These are phyloP conservation scores for Solanum pinnatisectum DNA, from an alignment of 257 asterid species.

Conservation along the genomic window DNA sequence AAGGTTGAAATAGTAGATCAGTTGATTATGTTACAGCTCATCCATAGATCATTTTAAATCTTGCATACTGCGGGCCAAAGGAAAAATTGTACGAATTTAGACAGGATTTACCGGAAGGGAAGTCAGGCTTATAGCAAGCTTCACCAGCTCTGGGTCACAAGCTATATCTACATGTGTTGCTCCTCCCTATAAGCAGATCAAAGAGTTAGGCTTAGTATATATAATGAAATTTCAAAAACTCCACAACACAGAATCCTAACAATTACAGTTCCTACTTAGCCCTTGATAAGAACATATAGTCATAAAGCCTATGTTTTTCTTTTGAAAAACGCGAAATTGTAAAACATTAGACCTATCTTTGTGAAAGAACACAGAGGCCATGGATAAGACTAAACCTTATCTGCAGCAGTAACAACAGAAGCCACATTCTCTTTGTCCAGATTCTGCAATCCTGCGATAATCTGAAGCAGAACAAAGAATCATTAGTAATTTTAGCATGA, in stretches of 20 bases:
- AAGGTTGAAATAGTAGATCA: not conserved
- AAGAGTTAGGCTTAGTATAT: not conserved
- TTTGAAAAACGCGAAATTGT: not conserved
- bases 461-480: conserved; percentile 28
- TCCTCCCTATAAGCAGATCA: conserved; percentile 50
- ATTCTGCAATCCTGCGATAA: conserved; percentile 79
- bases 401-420: conserved; percentile 89
- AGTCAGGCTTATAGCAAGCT: conserved; percentile 65
- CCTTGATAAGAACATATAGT: not conserved
- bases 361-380: not conserved
- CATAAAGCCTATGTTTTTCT: not conserved
- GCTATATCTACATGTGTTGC: conserved; percentile 96
- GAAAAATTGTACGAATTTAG: not conserved
- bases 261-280: not conserved
- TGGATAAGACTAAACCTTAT: conserved; percentile 40
- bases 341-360: not conserved
- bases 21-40: not conserved
- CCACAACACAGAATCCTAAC: not conserved
- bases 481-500: not conserved
- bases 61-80: not conserved
- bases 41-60: not conserved
- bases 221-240: not conserved
- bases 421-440: conserved; percentile 71
- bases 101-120: conserved; percentile 52
- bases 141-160: conserved; percentile 76